Evolutionary conservation across 805 yeast genomes (phyloP), one percentile per base, ranked within the genome.

Genomic region (Kodamaea sagamina): DNA sequence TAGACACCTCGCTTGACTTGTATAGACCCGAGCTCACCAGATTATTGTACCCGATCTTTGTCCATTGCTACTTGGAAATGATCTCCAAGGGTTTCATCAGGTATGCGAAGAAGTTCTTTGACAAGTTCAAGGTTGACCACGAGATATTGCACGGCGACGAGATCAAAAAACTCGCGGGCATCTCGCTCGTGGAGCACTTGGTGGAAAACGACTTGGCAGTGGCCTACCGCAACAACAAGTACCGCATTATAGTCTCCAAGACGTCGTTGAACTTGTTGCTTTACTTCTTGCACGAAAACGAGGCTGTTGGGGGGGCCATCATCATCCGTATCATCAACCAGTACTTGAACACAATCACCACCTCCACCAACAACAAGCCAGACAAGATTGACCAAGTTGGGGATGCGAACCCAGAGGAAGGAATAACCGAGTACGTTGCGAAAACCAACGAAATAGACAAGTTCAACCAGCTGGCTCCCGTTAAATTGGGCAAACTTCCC

Each of bases 281-380:
- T 42, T 87, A 88, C 59, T 92, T 89, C 53, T 65, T 93, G 42
- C 95, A 89, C 60, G 97, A 92, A 58, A 88, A 89, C 60, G 97
- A 89, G 63, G 84, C 85, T 7, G 82, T 83, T 42, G 98, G 98
- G 32, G 98, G 98, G 2, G 84, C 90, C 2, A 78, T 92, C 28
- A 72, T 92, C 42, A 87, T 93, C 37, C 73, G 97, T 52, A 75
- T 89, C 38, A 82, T 93, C 49, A 93, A 93, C 67, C 90, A 89
- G 65, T 81, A 88, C 61, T 73, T 93, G 53, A 82, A 75, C 39
- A 77, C 81, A 6, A 62, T 70, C 9, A 74, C 77, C 12, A 54
- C 71, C 12, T 57, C 65, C 12, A 64, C 67, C 5, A 32, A 42
- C 9, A 42, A 36, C 26, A 59, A 68, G 39, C 72, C 78, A 3